These are phyloP conservation scores for Macadamia integrifolia DNA, from an alignment of 164 flowering plant genomes.

Conservation along the genomic window DNA sequence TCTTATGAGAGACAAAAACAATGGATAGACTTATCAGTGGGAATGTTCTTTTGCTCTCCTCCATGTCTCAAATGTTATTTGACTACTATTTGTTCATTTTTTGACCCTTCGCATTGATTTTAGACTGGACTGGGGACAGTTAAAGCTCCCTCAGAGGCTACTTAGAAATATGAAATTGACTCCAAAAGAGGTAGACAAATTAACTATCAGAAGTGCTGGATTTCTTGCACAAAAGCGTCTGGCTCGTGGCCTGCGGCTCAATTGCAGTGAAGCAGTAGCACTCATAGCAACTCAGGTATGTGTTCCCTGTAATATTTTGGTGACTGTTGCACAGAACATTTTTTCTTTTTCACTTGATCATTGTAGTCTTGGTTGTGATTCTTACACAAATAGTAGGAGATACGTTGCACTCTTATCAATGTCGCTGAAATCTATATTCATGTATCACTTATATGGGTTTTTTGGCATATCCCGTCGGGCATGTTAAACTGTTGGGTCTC, in stretches of 20 bases:
- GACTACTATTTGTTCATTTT: not conserved
- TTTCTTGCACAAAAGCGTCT: slow-evolving; percentile 93
- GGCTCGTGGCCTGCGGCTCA: slow-evolving; percentile 80
- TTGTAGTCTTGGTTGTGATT: not conserved
- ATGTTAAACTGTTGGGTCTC: not conserved
- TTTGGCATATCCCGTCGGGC: not conserved
- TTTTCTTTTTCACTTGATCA: not conserved
- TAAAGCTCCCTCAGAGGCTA: not conserved
- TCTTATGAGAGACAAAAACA: too few species aligned
- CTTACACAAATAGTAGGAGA: not conserved
- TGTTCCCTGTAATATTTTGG: not conserved
- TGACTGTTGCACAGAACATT: not conserved
- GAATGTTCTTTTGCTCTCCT: too few species aligned
- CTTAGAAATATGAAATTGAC: slow-evolving; percentile 54
- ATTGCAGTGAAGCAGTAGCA: slow-evolving; percentile 83
- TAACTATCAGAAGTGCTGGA: slow-evolving; percentile 74
- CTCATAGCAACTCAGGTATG: slow-evolving; percentile 88
- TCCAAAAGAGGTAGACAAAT: slow-evolving; percentile 84
- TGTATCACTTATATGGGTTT: not conserved
- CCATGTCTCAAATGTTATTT: not conserved
- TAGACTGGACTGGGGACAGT: not conserved
- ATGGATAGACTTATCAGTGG: too few species aligned
- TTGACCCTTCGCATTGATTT: not conserved
- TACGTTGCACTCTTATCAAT: not conserved
- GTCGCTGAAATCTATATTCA: not conserved